Base-by-base conservation (phyloP, 306 rosid genomes). In the Prinsepia uniflora region DNA sequence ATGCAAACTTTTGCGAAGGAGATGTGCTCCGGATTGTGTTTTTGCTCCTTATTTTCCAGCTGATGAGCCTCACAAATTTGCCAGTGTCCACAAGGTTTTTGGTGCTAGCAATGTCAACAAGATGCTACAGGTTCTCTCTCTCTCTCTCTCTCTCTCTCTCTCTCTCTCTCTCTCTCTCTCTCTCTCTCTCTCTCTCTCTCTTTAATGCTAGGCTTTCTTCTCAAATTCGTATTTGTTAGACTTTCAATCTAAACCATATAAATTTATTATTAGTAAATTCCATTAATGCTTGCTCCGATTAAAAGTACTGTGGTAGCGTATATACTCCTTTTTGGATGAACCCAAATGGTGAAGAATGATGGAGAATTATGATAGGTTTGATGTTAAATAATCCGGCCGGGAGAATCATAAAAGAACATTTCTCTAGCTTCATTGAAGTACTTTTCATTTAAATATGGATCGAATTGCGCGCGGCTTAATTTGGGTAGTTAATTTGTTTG, bases 61-160 rank as follows among this genome's bases (percentile, higher is more conserved):
- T 3, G 97, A 94, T 58, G 90, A 94, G 73, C 99, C 99, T 12
- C 96, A 89, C 11, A 94, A 94, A 62, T 94, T 94, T 70, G 96
- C 92, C 10, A 86, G 92, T 54, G 99, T 94, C 0, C 99, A 94
- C 71, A 94, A 87, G 75, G 97, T 94, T 78, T 94, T 94, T 13
- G 99, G 99, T 22, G 99, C 99, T 48, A 91, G 99, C 84, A 94
- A 94, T 85, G 99, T 94, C 75, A 94, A 91, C 87, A 94, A 94
- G 76, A 91, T 87, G 99, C 81, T 94, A 52, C 97, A 91, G 99
- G 97, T 94, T 72, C 76, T 10, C 45, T 40, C 73, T 67, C 44
- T 79, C 80, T 70, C 45, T 56, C 39, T 49, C 67, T 40, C 65
- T 58, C 69, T 46, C 80, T 10, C 77, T 72, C 42, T 75, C 81